A percentile compares a stretch with the other conserved stretches of the same genome.
Evolutionary conservation across 495 filamentous ascomycete genomes (phyloP).

Genomic region (Bathelium albidoporum): DNA sequence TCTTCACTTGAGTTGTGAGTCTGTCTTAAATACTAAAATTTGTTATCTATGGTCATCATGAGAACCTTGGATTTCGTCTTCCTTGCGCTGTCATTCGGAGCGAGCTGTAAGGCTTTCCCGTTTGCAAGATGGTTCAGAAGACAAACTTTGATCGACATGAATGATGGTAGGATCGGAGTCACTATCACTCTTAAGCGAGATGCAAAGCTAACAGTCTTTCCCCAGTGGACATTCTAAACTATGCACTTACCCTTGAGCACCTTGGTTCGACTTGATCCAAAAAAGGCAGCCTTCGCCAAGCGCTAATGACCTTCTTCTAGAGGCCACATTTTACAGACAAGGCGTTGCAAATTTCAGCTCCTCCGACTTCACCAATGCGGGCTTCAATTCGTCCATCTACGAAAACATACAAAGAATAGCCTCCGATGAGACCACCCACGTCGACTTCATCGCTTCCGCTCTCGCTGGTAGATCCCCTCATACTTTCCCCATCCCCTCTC

Average conservation of each 20-base stretch:
- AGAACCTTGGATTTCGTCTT: not conserved
- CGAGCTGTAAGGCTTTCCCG: not conserved
- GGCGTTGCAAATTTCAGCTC: constrained; percentile 47
- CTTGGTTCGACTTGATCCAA: constrained; percentile 23
- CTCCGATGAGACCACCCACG: constrained; percentile 48
- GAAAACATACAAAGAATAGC: constrained; percentile 42
- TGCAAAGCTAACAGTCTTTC: not conserved
- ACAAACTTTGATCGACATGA: constrained; percentile 13
- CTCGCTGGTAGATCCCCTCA: no score
- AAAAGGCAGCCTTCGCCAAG: not conserved
- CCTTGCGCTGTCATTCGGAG: not conserved
- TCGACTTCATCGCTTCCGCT: constrained; percentile 44
- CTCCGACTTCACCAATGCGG: constrained; percentile 41
- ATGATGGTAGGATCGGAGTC: constrained; percentile 7
- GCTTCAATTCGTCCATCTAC: constrained; percentile 42
- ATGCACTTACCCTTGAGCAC: constrained; percentile 39
- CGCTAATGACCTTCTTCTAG: constrained; percentile 6
- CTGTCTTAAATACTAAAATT: not conserved
- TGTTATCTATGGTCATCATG: not conserved
- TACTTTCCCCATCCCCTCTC: not conserved
- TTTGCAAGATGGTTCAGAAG: constrained; percentile 7
- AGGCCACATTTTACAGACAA: constrained; percentile 44
- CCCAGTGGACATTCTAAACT: constrained; percentile 27
- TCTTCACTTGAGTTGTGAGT: not conserved
- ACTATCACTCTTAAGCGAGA: not conserved